Evolutionary conservation across 2,329 filamentous ascomycete species (phyloP).

Genomic region (Pestalotiopsis sp.): DNA sequence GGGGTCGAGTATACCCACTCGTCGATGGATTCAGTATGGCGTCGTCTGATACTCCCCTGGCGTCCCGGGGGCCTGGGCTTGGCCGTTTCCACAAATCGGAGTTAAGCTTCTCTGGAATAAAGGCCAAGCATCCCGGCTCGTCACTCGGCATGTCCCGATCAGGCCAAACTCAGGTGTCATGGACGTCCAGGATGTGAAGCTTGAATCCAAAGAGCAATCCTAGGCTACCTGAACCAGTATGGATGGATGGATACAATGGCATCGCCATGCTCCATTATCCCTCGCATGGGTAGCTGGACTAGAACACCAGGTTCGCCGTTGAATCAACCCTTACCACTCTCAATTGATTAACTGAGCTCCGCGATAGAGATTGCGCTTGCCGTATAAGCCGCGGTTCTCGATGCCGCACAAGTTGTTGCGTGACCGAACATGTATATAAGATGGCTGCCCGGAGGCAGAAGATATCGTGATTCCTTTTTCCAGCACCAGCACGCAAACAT

Average conservation of each 20-base stretch:
- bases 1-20: background rate
- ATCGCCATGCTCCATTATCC: background rate
- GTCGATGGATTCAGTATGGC: background rate
- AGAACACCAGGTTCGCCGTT: background rate
- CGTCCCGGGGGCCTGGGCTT: background rate
- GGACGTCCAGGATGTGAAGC: background rate
- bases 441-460: background rate
- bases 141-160: background rate
- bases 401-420: background rate
- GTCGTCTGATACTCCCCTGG: background rate
- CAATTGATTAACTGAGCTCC: background rate
- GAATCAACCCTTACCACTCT: background rate
- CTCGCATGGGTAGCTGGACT: background rate
- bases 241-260: background rate
- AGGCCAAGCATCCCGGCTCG: constrained; percentile 2
- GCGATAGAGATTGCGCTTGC: background rate
- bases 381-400: background rate
- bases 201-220: background rate
- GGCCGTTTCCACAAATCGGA: constrained; percentile 7
- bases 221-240: background rate
- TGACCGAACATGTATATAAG: background rate
- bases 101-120: constrained; percentile 3
- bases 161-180: no score
- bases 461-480: background rate
- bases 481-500: background rate